Percentiles rank a stretch among this genome's conserved stretches.
These are phyloP conservation scores for Globisporangium nunn DNA, from an alignment of 352 stramenopile genomes.

Conservation along the genomic window DNA sequence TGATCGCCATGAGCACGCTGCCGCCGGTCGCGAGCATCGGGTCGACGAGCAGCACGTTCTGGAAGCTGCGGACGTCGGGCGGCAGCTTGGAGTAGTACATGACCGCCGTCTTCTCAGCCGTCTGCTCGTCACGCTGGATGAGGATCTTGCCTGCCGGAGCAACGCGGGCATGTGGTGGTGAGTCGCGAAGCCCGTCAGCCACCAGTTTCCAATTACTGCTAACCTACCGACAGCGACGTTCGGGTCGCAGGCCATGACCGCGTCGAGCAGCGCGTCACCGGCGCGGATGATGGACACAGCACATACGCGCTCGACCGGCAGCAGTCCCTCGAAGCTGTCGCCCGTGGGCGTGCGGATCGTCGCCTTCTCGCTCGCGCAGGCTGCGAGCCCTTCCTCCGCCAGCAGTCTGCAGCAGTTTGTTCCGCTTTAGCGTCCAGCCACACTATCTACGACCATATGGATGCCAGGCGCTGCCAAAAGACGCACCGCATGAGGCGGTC, in stretches of 20 bases:
- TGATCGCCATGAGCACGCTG: slow-evolving; percentile 88
- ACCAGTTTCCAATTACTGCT: too few relatives aligned
- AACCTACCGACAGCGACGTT: slow-evolving; percentile 65
- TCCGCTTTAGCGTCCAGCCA: too few relatives aligned
- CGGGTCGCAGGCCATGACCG: slow-evolving; percentile 84
- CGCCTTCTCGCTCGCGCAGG: slow-evolving; percentile 40
- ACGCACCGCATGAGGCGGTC: slow-evolving; percentile 69
- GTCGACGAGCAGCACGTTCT: slow-evolving; percentile 93
- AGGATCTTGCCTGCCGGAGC: slow-evolving; percentile 88
- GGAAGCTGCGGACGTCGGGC: slow-evolving; percentile 58
- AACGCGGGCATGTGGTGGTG: neutral
- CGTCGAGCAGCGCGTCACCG: slow-evolving; percentile 87
- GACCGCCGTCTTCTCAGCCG: slow-evolving; percentile 73
- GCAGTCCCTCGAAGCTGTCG: slow-evolving; percentile 44
- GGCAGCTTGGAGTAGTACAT: slow-evolving; percentile 96
- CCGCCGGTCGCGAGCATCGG: slow-evolving; percentile 93
- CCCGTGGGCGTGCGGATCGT: slow-evolving; percentile 67
- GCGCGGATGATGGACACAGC: slow-evolving; percentile 93
- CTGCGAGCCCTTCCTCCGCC: slow-evolving; percentile 63
- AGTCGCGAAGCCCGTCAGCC: too few relatives aligned
- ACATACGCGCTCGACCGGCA: slow-evolving; percentile 69
- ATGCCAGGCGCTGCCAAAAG: too few relatives aligned
- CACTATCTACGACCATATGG: too few relatives aligned
- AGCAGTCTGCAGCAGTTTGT: slow-evolving; percentile 32
- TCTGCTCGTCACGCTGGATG: slow-evolving; percentile 94